Evolutionary conservation across 352 stramenopile species (phyloP).

Genomic region (Blastocystis sp.): DNA sequence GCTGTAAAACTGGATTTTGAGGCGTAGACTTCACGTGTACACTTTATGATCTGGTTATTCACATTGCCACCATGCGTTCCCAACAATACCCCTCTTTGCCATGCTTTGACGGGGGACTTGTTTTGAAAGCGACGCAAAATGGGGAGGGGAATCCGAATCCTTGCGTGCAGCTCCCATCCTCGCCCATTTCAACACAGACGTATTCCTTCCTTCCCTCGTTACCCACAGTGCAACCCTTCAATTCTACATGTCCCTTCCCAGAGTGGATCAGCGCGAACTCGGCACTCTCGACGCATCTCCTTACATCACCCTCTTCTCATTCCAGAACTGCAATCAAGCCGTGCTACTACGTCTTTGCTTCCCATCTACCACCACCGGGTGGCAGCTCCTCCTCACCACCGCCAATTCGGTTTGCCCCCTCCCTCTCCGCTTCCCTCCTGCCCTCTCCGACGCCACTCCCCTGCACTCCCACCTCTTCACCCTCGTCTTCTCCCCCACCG

Average conservation of each 20-base stretch:
- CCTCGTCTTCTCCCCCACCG: slow-evolving; percentile 14
- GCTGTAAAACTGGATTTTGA: not conserved
- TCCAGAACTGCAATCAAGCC: not conserved
- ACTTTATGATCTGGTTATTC: slow-evolving; percentile 9
- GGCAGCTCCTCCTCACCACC: not conserved
- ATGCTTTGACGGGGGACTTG: not conserved
- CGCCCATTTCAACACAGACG: not conserved
- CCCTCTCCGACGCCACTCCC: not conserved
- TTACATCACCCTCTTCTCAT: not conserved
- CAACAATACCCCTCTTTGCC: not conserved
- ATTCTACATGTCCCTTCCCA: not conserved
- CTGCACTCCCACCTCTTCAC: slow-evolving; percentile 12
- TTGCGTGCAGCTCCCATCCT: not conserved
- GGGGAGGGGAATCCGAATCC: not conserved
- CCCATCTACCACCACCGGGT: not conserved
- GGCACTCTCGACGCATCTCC: not conserved
- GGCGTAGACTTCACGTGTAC: not conserved
- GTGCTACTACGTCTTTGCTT: not conserved
- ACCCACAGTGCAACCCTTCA: not conserved
- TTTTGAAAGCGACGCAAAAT: not conserved
- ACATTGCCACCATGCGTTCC: not conserved
- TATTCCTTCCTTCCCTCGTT: not conserved
- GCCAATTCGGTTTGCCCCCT: not conserved
- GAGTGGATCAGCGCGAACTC: not conserved
- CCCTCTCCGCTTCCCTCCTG: slow-evolving; percentile 33